These are phyloP conservation scores for Mortierella sp. DNA, from an alignment of 371 early-diverging fungal genomes.

Conservation along the genomic window DNA sequence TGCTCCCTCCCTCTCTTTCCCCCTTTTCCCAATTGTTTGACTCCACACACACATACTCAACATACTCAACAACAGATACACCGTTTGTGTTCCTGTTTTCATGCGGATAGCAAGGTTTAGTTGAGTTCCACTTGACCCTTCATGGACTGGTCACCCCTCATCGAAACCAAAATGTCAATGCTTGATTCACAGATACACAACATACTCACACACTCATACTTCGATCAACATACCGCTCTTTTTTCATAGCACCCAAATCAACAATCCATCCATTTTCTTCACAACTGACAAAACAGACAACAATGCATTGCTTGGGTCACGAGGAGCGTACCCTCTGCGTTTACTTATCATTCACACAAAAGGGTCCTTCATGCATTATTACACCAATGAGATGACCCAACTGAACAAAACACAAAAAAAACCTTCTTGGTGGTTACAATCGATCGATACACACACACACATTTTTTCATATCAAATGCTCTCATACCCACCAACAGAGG, in stretches of 20 bases:
- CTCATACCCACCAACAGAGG: no score
- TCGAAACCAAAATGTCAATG: background rate
- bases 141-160: background rate
- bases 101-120: background rate
- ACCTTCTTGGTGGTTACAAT: no score
- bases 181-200: background rate
- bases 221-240: slow-evolving; percentile 1
- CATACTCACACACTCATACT: background rate
- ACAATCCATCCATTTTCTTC: no score
- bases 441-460: no score
- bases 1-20: background rate
- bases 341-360: background rate
- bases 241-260: background rate
- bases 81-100: background rate
- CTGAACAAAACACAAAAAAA: no score
- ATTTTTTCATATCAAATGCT: no score
- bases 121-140: background rate
- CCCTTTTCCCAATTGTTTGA: background rate
- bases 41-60: background rate
- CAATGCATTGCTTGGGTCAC: background rate
- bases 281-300: no score
- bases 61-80: background rate
- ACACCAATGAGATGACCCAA: no score
- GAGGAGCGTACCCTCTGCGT: background rate
- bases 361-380: no score